Base-by-base conservation (phyloP, 345 rosid species). In the Geranium rotundifolium region DNA sequence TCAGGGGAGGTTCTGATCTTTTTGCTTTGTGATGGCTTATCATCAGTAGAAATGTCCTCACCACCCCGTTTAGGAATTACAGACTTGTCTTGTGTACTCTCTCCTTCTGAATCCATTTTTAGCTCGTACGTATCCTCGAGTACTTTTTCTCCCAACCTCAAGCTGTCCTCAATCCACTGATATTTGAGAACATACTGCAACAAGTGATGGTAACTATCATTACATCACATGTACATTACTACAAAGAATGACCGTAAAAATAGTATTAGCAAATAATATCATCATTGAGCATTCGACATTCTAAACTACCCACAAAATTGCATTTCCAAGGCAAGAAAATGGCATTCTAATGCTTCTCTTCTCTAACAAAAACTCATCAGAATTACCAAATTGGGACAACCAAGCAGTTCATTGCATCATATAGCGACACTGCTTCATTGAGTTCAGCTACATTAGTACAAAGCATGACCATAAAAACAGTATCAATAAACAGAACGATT, bases 131-230 rank as follows among this genome's bases (percentile, higher is more conserved):
- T 56, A 69, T 88, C 87, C 77, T 93, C 90, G 10, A 75, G 63
- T 62, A 78, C 90, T 75, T 78, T 93, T 54, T 82, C 73, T 59
- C 97, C 96, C 29, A 70, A 17, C 64, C 79, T 84, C 76, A 90
- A 67, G 61, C 95, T 86, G 62, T 86, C 92, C 77, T 90, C 95
- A 69, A 93, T 72, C 99, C 97, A 90, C 67, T 80, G 92, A 66
- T 83, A 93, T 59, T 30, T 64, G 17, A 90, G 73, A 71, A 88
- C 76, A 59, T 72, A 71, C 99, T 90, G 79, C 75, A 69, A 68
- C 59, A 68, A 63, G 55, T 30, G 62, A 9, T 30, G 6, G 34
- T 16, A 19, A 56, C 19, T 37, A 31, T 57, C 54, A 46, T 46
- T 46, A 37, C 46, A 37, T 37, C 12, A 23, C 12, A 37, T 5